These are phyloP conservation scores for Dactylis glomerata DNA, from an alignment of 176 grass and related monocot genomes.

Conservation along the genomic window DNA sequence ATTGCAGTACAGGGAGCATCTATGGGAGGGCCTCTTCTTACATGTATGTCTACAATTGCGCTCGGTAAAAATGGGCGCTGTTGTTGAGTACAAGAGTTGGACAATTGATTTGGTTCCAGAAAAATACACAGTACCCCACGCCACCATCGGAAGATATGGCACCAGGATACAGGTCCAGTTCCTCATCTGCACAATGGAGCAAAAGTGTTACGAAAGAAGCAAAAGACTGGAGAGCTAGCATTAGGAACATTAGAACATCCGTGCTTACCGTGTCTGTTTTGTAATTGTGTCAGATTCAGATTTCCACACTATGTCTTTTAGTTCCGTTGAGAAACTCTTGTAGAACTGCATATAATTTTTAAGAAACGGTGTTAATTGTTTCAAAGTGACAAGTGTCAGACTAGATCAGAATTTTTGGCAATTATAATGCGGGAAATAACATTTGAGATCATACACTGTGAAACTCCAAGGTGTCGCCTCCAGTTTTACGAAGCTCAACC, in stretches of 20 bases:
- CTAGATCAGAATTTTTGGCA: background rate
- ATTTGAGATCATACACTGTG: conserved; percentile 56
- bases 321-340: conserved; percentile 75
- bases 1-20: background rate
- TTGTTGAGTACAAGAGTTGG: too few relatives aligned
- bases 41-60: conserved; percentile 6
- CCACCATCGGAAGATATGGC: conserved; percentile 22
- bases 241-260: background rate
- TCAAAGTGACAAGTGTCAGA: background rate
- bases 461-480: conserved; percentile 96
- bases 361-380: background rate
- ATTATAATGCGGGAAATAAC: background rate
- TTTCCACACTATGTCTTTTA: conserved; percentile 97
- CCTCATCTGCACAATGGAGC: conserved; percentile 24
- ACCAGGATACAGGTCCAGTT: background rate
- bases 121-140: background rate
- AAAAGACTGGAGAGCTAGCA: background rate
- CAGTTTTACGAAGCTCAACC: conserved; percentile 97
- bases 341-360: conserved; percentile 65
- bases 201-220: background rate
- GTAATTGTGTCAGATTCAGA: conserved; percentile 58
- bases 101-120: background rate
- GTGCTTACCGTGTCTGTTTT: conserved; percentile 28
- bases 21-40: conserved; percentile 34
- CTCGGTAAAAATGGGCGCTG: background rate